Conservation (phyloP, 306 rosid genomes). For the Medicago arabica region DNA sequence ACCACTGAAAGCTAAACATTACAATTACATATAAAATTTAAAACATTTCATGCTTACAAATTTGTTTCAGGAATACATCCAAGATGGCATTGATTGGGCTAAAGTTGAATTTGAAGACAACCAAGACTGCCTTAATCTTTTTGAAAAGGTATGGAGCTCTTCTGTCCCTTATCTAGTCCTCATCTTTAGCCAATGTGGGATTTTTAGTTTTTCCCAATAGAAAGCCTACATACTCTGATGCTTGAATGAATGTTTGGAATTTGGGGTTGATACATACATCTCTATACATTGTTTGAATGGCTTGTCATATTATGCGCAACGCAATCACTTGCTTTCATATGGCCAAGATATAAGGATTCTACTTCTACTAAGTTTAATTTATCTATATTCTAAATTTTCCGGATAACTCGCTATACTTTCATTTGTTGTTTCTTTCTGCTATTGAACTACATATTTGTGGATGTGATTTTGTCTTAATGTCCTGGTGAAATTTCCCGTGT, state of each 20-base stretch:
- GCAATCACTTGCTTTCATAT: constrained; percentile 1
- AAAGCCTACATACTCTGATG: neutral
- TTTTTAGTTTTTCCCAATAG: neutral
- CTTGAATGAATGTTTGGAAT: constrained; percentile 17
- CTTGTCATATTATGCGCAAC: neutral
- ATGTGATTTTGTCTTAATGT: constrained; percentile 25
- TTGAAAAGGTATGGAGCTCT: constrained; percentile 76
- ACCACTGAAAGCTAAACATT: constrained; percentile 16
- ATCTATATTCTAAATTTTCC: constrained; percentile 4
- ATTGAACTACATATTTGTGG: constrained; percentile 25
- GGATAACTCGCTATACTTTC: constrained; percentile 9
- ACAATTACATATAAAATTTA: neutral
- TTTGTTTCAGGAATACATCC: constrained; percentile 82
- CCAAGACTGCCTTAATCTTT: constrained; percentile 95
- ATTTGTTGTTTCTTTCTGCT: constrained; percentile 7
- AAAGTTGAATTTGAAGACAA: constrained; percentile 99
- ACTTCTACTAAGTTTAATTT: neutral
- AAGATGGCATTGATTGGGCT: constrained; percentile 98
- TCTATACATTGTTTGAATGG: constrained; percentile 11
- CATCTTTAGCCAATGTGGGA: neutral
- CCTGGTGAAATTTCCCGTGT: neutral
- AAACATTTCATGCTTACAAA: constrained; percentile 31
- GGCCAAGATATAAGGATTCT: constrained; percentile 2
- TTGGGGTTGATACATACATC: constrained; percentile 12
- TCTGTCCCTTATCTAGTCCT: constrained; percentile 5